Evolutionary conservation across 371 early-diverging fungal genomes (phyloP).

Genomic region (Phascolomyces articulosus): DNA sequence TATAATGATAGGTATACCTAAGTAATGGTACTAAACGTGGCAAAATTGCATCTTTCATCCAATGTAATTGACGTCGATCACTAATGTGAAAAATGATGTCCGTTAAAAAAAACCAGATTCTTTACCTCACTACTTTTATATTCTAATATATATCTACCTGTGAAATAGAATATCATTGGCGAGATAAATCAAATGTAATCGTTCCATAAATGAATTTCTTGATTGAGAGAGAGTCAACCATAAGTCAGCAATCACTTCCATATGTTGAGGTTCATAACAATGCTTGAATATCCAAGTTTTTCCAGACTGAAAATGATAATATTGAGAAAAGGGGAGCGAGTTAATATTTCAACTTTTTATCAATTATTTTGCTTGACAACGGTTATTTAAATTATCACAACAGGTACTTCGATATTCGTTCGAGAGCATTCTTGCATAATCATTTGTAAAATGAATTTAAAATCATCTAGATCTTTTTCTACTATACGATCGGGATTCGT

Average conservation of each 20-base stretch:
- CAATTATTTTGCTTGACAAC: no score
- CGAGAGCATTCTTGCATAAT: slow-evolving; percentile 65
- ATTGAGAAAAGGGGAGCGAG: no score
- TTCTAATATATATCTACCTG: slow-evolving; percentile 34
- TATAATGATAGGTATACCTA: slow-evolving; percentile 55
- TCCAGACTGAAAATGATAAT: slow-evolving; percentile 50
- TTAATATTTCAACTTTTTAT: no score
- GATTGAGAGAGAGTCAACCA: slow-evolving; percentile 50
- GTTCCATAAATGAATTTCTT: slow-evolving; percentile 51
- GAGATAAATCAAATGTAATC: slow-evolving; percentile 61
- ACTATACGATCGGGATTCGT: not conserved
- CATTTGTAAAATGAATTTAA: slow-evolving; percentile 45
- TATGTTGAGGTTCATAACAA: slow-evolving; percentile 46
- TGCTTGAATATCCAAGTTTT: slow-evolving; percentile 63
- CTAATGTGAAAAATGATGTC: slow-evolving; percentile 22
- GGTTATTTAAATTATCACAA: not conserved
- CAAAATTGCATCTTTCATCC: slow-evolving; percentile 60
- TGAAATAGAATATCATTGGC: slow-evolving; percentile 65
- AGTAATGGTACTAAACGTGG: slow-evolving; percentile 55
- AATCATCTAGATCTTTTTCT: slow-evolving; percentile 25
- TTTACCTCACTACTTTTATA: not conserved
- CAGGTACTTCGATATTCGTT: slow-evolving; percentile 60
- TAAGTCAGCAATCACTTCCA: slow-evolving; percentile 41
- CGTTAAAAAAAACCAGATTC: not conserved
- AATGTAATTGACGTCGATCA: slow-evolving; percentile 50